Evolutionary conservation across 768 basidiomycete species (phyloP), one percentile per base, ranked within the genome.

Genomic region (Agaricus sinodeliciosus): DNA sequence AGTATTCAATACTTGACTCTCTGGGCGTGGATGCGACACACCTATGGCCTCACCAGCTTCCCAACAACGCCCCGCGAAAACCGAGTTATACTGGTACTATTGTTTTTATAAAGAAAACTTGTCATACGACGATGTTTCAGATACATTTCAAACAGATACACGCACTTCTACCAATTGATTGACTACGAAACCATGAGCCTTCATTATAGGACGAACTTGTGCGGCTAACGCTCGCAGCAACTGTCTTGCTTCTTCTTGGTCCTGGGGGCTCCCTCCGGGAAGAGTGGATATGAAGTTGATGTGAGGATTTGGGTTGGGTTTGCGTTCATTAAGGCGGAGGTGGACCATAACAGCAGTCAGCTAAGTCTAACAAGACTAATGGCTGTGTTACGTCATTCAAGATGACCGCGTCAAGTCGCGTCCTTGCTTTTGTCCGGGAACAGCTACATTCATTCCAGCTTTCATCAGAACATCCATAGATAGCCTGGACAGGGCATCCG

Each of bases 21-120:
- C 48, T 51, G 6, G 22, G 34, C 28, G 18, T 13, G 47, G 25
- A 28, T 9, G 19, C 8, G 13, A 59, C 66, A 18, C 56, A 87
- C 88, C 89, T 53, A 93, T 70, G 9, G 81, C 84, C 67, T 93
- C 90, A 3, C 90, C 90, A 52, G 73, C 74, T 58, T 90, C 88
- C 90, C 90, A 93, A 63, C 91, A 92, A 44, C 90, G 75, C 1
- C 90, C 90, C 4, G 82, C 79, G 65, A 92, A 92, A 5, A 92
- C 86, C 12, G 58, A 60, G 62, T 92, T 92, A 61, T 80, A 77
- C 62, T 90, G 84, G 58, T 92, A 91, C 88, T 91, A 42, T 27
- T 60, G 15, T 4, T 41, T 4, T 41, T 44, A 41, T 50, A 40
- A 43, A n/a, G n/a, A n/a, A n/a, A n/a, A n/a, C 25, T 44, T 18